These are phyloP conservation scores for Camelina neglecta DNA, from an alignment of 345 rosid genomes.

Conservation along the genomic window DNA sequence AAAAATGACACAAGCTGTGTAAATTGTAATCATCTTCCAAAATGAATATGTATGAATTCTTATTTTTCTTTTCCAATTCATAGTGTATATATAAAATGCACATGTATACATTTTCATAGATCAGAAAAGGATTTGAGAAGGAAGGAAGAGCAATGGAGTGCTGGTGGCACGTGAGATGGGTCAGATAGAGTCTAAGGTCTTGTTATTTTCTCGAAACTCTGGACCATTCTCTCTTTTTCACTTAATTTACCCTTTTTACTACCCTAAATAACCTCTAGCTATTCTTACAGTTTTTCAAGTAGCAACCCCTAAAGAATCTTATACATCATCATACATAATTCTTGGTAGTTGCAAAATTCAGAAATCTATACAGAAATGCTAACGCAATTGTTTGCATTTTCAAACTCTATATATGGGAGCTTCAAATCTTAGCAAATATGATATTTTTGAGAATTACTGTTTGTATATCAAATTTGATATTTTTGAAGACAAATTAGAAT, in stretches of 20 bases:
- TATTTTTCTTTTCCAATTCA: background rate
- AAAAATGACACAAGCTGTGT: slow-evolving; percentile 3
- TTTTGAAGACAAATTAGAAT: background rate
- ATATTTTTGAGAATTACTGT: background rate
- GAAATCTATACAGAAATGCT: too few species aligned
- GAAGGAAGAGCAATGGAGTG: slow-evolving; percentile 21
- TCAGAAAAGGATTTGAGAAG: slow-evolving; percentile 14
- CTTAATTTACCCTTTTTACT: slow-evolving; percentile 28
- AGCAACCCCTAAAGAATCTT: background rate
- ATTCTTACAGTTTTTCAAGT: slow-evolving; percentile 8
- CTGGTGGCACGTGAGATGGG: slow-evolving; percentile 44
- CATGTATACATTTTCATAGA: background rate
- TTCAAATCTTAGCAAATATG: too few species aligned
- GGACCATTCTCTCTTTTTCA: slow-evolving; percentile 40
- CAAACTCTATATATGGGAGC: too few species aligned
- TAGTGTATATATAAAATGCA: background rate
- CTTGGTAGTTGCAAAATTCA: background rate
- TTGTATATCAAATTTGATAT: background rate
- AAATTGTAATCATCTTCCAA: slow-evolving; percentile 6
- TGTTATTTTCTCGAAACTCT: slow-evolving; percentile 42
- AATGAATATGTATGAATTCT: background rate
- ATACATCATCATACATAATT: background rate
- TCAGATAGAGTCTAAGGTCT: slow-evolving; percentile 39
- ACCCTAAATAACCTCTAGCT: background rate
- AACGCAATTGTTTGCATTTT: background rate